A percentile compares a stretch with the other conserved stretches of the same genome.
Conservation (phyloP, 2,329 filamentous ascomycete genomes). For the Onygenales sp. region DNA sequence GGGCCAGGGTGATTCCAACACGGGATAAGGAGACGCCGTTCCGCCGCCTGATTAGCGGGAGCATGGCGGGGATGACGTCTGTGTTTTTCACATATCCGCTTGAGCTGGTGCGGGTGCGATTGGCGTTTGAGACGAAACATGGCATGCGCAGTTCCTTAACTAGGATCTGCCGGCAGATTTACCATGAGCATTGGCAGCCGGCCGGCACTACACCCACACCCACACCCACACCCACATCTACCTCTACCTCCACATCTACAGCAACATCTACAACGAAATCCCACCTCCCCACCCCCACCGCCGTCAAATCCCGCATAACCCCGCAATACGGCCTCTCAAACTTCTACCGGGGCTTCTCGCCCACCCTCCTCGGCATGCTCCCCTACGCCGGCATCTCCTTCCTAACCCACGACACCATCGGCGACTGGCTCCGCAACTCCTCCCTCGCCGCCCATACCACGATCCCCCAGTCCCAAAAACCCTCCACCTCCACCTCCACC, state of each 20-base stretch:
- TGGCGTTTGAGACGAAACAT: constrained; percentile 87
- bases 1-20: constrained; percentile 62
- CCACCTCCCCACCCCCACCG: background rate
- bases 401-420: constrained; percentile 83
- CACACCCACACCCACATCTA: constrained; percentile 24
- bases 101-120: constrained; percentile 81
- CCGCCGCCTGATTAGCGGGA: constrained; percentile 48
- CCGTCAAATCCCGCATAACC: constrained; percentile 42
- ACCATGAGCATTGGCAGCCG: constrained; percentile 57
- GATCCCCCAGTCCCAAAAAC: constrained; percentile 47
- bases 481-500: constrained; percentile 20
- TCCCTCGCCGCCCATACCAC: constrained; percentile 63
- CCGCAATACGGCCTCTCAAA: constrained; percentile 67
- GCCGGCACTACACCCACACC: constrained; percentile 26
- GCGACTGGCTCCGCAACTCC: constrained; percentile 69
- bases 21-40: constrained; percentile 68
- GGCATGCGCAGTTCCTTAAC: constrained; percentile 59
- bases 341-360: constrained; percentile 90
- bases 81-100: constrained; percentile 96
- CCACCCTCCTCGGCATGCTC: constrained; percentile 87
- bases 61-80: constrained; percentile 62
- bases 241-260: constrained; percentile 27
- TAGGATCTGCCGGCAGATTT: constrained; percentile 79
- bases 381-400: constrained; percentile 96
- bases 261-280: constrained; percentile 16